These are phyloP conservation scores for Neurospora sp. DNA, from an alignment of 495 filamentous ascomycete species.

Conservation along the genomic window DNA sequence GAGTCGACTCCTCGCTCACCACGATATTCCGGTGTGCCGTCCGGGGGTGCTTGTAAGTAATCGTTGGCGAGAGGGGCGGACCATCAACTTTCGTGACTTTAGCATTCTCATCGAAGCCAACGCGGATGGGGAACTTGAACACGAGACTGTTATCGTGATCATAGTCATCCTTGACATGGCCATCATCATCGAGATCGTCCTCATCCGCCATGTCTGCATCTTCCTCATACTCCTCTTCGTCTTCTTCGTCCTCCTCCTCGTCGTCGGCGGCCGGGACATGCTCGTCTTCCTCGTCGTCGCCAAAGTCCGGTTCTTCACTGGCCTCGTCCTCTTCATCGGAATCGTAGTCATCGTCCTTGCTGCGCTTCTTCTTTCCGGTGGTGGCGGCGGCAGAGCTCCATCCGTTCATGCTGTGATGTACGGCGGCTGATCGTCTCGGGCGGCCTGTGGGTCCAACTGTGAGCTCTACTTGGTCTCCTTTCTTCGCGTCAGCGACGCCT, in stretches of 20 bases:
- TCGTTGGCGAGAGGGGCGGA: neutral
- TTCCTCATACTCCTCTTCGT: conserved; percentile 47
- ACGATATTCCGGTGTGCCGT: conserved; percentile 19
- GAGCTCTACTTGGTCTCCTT: conserved; percentile 9
- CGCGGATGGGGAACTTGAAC: conserved; percentile 48
- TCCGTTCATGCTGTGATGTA: conserved; percentile 33
- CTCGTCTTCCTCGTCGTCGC: conserved; percentile 51
- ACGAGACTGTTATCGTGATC: conserved; percentile 43
- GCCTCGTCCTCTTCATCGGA: conserved; percentile 64
- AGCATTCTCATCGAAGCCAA: conserved; percentile 19
- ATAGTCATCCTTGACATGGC: conserved; percentile 9
- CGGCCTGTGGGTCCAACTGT: conserved; percentile 22
- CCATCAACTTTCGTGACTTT: conserved; percentile 18
- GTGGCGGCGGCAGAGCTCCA: conserved; percentile 28
- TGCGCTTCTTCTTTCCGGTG: conserved; percentile 44
- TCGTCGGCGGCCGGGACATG: conserved; percentile 27
- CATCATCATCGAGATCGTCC: conserved; percentile 35
- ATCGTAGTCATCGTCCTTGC: conserved; percentile 56
- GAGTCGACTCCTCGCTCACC: conserved; percentile 20
- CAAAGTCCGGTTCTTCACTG: conserved; percentile 45
- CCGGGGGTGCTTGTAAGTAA: conserved; percentile 13
- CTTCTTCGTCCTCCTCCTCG: conserved; percentile 42
- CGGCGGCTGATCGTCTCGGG: conserved; percentile 31
- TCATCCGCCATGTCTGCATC: conserved; percentile 48
- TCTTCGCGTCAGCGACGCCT: conserved; percentile 3